Conservation (phyloP, 129 eudicot genomes). For the Lactuca saligna region DNA sequence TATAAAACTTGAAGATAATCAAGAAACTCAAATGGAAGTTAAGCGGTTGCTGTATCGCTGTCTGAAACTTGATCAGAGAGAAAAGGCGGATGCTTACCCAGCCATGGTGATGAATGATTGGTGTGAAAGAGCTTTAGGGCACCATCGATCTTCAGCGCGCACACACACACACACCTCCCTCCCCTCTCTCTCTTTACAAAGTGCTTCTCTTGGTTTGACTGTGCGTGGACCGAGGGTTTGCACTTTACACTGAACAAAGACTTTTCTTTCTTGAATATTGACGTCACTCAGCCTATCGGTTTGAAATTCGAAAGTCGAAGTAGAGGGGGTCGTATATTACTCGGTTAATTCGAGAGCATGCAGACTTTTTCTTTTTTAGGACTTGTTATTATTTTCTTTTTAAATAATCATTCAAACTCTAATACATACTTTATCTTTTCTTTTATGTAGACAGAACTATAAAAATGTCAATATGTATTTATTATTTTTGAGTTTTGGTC, state of each 20-base stretch:
- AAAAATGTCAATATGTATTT: too few species aligned
- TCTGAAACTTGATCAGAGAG: background rate
- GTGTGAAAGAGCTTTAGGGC: conserved; percentile 19
- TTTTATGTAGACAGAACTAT: too few species aligned
- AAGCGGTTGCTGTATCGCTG: conserved; percentile 7
- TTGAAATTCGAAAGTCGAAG: too few species aligned
- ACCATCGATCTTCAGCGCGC: background rate
- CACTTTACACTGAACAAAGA: background rate
- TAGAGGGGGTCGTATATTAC: too few species aligned
- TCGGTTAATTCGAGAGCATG: too few species aligned
- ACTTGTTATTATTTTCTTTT: too few species aligned
- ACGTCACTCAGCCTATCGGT: too few species aligned
- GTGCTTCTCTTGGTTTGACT: conserved; percentile 24
- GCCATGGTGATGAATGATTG: conserved; percentile 27
- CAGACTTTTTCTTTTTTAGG: too few species aligned
- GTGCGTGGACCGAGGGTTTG: conserved; percentile 17
- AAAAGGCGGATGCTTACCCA: conserved; percentile 27
- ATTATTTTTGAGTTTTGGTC: too few species aligned
- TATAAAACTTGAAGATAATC: background rate
- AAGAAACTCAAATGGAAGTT: conserved; percentile 13
- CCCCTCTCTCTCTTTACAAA: conserved; percentile 10
- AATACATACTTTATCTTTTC: too few species aligned
- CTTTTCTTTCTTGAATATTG: background rate
- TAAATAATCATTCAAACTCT: too few species aligned
- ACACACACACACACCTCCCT: background rate